Percentiles rank a stretch among this genome's conserved stretches.
Evolutionary conservation across 805 yeast species (phyloP).

Genomic region (Sugiyamaella chiloensis): DNA sequence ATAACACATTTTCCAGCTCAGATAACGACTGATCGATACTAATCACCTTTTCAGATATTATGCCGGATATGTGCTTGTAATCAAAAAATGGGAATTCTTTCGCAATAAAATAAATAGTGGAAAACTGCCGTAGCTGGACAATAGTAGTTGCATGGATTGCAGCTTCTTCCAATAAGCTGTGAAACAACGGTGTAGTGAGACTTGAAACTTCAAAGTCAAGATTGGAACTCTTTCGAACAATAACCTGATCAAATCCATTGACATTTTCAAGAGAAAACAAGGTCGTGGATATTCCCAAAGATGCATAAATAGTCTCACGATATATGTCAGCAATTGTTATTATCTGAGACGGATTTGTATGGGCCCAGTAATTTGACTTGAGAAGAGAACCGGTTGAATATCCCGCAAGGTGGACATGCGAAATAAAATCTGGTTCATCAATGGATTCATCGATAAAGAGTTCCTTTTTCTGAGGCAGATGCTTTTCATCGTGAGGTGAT

Average conservation of each 20-base stretch:
- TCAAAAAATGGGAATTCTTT: conserved; percentile 13
- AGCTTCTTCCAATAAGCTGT: conserved; percentile 6
- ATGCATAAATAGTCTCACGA: conserved; percentile 18
- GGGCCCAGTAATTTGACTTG: no score
- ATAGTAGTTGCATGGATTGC: conserved; percentile 9
- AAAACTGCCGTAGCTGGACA: conserved; percentile 14
- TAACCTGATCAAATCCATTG: neutral
- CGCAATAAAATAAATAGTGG: conserved; percentile 9
- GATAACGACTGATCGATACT: conserved; percentile 10
- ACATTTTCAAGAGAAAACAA: conserved; percentile 9
- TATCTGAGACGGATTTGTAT: neutral
- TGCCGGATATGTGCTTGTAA: conserved; percentile 13
- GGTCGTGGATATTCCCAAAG: conserved; percentile 16
- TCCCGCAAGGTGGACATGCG: no score
- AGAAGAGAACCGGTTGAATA: no score
- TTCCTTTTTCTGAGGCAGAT: no score
- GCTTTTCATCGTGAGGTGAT: neutral
- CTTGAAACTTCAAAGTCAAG: conserved; percentile 4
- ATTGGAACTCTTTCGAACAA: neutral
- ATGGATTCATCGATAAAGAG: no score
- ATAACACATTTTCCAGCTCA: conserved; percentile 10
- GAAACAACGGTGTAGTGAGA: conserved; percentile 1
- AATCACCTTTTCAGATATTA: conserved; percentile 7
- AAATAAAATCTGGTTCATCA: no score
- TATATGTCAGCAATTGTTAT: conserved; percentile 16